Evolutionary conservation across 2,329 filamentous ascomycete genomes (phyloP), one percentile per base, ranked within the genome.

Genomic region (Arthrobotrys megalospora): DNA sequence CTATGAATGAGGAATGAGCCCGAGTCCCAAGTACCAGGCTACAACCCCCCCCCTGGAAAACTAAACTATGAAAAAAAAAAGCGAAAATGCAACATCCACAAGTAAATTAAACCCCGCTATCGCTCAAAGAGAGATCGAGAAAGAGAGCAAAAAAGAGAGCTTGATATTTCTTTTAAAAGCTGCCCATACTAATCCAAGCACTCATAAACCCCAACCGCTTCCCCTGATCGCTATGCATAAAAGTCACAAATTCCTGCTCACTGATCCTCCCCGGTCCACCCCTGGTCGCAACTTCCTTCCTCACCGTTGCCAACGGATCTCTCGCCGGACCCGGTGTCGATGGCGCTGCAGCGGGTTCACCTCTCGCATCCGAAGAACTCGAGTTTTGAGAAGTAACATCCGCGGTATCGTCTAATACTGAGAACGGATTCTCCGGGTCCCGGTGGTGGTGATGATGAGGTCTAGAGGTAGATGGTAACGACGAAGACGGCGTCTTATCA

Each of bases 101-200:
- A 28, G 24, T n/a, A 5, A 28, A 28, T 28, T 28, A 28, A 28
- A 2, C 24, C 8, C 36, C 36, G 36, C 36, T 38, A 38, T 38
- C 36, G 12, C 11, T 45, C 41, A 14, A 38, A 14, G 12, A 38
- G n/a, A 2, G 41, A 28, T 14, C 21, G 32, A 21, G 48, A 32
- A 32, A n/a, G 12, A n/a, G 32, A 28, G 16, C 6, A 47, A 55
- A 24, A 34, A 16, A 16, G 24, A 19, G 12, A 3, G 47, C 16
- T 28, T 45, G 47, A 55, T 19, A 34, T 52, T 11, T 32, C 32
- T 48, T 43, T 73, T 83, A 90, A 83, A 90, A 89, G 83, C 87
- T 87, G 81, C 89, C 89, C 87, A 90, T 87, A 80, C 97, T 94
- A 84, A 97, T 93, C 95, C 95, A 98, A 82, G 90, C 93, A 76